These are phyloP conservation scores for Trypanosoma lewisi DNA, from an alignment of 208 protist genomes.

Conservation along the genomic window DNA sequence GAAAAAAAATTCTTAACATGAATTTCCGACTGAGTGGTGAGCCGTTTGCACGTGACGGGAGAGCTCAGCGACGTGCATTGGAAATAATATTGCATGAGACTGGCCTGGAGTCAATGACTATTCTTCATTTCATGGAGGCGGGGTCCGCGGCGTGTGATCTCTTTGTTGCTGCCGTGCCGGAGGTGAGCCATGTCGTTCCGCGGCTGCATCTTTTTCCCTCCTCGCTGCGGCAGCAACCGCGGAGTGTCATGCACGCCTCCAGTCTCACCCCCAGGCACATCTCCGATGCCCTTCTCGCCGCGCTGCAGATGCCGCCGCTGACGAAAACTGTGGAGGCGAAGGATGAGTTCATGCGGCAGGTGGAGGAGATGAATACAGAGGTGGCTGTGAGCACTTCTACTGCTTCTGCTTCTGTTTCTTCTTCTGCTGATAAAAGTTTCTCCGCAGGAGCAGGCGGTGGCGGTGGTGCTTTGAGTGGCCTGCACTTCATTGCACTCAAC, in stretches of 20 bases:
- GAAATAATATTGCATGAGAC: conserved; percentile 34
- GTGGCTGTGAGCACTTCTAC: neutral
- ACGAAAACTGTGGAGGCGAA: conserved; percentile 5
- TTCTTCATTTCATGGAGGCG: conserved; percentile 54
- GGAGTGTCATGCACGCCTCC: conserved; percentile 31
- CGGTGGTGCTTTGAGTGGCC: neutral
- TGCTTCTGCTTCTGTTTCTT: no score
- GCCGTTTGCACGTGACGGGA: conserved; percentile 24
- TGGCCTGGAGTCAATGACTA: conserved; percentile 28
- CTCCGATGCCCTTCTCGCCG: conserved; percentile 24
- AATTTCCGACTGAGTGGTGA: conserved; percentile 4
- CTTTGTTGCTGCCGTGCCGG: conserved; percentile 39
- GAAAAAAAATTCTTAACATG: conserved; percentile 12
- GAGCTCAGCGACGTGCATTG: conserved; percentile 46
- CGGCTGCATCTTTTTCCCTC: conserved; percentile 54
- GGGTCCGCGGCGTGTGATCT: conserved; percentile 41
- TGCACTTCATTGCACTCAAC: conserved; percentile 41
- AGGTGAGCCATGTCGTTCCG: conserved; percentile 26
- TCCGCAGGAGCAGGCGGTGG: neutral
- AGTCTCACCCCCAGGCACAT: conserved; percentile 40
- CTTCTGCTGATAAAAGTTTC: no score
- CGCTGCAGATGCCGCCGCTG: conserved; percentile 8
- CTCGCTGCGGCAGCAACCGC: conserved; percentile 14
- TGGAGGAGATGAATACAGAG: conserved; percentile 22
- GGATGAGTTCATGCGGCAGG: conserved; percentile 32